Percentiles rank a stretch among this genome's conserved stretches.
Conservation (phyloP, 164 flowering plant species). For the Tetrastigma voinierianum region DNA sequence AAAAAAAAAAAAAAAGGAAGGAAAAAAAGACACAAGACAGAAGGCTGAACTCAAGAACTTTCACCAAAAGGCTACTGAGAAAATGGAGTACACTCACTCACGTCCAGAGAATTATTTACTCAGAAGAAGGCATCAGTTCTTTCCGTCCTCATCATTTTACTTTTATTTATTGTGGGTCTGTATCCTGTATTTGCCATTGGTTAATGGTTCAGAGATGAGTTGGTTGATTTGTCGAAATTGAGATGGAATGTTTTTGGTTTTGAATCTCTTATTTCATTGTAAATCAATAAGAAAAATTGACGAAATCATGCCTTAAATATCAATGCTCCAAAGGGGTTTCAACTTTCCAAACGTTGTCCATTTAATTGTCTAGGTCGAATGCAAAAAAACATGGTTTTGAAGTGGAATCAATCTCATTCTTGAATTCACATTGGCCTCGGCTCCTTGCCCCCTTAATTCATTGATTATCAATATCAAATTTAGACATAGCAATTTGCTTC, state of each 20-base stretch:
- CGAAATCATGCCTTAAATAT: background rate
- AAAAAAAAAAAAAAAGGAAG: too few relatives aligned
- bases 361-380: too few relatives aligned
- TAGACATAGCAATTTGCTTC: too few relatives aligned
- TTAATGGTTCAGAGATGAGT: slow-evolving; percentile 13
- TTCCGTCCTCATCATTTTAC: background rate
- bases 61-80: background rate
- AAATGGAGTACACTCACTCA: background rate
- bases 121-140: slow-evolving; percentile 2
- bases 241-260: background rate
- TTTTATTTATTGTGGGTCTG: slow-evolving; percentile 9
- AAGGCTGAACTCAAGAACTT: background rate
- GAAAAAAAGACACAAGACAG: background rate
- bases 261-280: background rate
- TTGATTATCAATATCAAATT: too few relatives aligned
- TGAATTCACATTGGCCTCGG: too few relatives aligned
- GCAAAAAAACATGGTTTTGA: too few relatives aligned
- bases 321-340: background rate
- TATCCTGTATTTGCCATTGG: slow-evolving; percentile 13
- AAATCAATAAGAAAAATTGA: background rate
- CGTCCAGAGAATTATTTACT: background rate
- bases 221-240: slow-evolving; percentile 12
- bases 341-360: too few relatives aligned
- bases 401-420: too few relatives aligned
- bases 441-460: too few relatives aligned